Conservation (phyloP, 805 yeast genomes). For the Candida khao-thaluensis region DNA sequence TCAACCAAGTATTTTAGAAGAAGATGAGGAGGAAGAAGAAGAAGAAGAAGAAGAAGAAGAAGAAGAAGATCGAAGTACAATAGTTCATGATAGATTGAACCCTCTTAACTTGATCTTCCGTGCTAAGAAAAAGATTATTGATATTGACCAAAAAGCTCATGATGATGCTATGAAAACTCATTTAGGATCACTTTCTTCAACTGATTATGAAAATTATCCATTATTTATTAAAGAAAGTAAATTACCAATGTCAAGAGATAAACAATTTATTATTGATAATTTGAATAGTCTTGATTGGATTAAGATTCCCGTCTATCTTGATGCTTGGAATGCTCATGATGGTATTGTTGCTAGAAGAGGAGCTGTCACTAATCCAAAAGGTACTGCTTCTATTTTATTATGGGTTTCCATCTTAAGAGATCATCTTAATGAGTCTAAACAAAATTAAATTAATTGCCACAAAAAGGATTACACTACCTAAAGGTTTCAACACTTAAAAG, state of each 20-base stretch:
- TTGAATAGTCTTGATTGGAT: constrained; percentile 71
- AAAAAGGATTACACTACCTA: no score
- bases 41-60: constrained; percentile 16
- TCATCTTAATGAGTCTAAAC: constrained; percentile 15
- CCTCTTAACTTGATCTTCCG: constrained; percentile 14
- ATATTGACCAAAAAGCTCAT: constrained; percentile 23
- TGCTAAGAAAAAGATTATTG: constrained; percentile 18
- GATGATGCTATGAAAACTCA: constrained; percentile 22
- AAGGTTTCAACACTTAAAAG: no score
- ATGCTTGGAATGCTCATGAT: constrained; percentile 79
- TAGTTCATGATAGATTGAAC: constrained; percentile 11
- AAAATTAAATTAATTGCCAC: no score
- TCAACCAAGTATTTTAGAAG: background rate
- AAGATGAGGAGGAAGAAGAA: constrained; percentile 4
- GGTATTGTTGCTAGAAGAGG: constrained; percentile 81
- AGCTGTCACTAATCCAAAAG: constrained; percentile 47
- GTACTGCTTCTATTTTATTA: constrained; percentile 50
- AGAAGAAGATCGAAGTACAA: constrained; percentile 11
- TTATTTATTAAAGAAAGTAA: constrained; percentile 24
- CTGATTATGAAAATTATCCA: constrained; percentile 24
- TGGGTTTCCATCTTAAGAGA: constrained; percentile 45
- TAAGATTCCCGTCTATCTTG: constrained; percentile 71
- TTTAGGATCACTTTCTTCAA: constrained; percentile 16
- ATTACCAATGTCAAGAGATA: constrained; percentile 36
- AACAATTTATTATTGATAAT: constrained; percentile 45